phyloP scores from a whole-genome alignment of 139 green algal species.

The Haematococcus sp. region DNA sequence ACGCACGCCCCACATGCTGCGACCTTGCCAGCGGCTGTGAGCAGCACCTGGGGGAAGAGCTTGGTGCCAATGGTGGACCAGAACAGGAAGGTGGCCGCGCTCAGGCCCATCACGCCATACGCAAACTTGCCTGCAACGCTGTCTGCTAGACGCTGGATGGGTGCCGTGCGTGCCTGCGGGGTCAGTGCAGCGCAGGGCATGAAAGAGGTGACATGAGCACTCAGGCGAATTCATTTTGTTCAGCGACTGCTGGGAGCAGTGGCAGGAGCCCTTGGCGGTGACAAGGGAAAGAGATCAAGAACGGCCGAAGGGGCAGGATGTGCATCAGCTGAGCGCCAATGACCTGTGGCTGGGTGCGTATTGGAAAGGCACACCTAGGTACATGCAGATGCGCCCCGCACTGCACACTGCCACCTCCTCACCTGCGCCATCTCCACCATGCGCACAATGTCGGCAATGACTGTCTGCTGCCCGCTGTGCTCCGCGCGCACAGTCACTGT shows the following conservation, averaged over 20 bases:
- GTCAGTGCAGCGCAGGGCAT: too few species aligned
- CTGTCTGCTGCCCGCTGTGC: slow-evolving; percentile 69
- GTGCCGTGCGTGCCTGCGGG: slow-evolving; percentile 57
- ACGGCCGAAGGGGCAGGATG: too few species aligned
- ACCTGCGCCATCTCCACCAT: slow-evolving; percentile 76
- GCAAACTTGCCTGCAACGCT: slow-evolving; percentile 73
- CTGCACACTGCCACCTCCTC: too few species aligned
- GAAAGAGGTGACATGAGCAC: too few species aligned
- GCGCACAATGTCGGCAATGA: slow-evolving; percentile 82
- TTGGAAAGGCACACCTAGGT: too few species aligned
- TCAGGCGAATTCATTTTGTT: too few species aligned
- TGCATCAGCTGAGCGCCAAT: too few species aligned
- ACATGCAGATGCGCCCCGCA: too few species aligned
- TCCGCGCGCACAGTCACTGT: slow-evolving; percentile 60
- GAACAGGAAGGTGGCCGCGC: slow-evolving; percentile 76
- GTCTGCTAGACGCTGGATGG: slow-evolving; percentile 86
- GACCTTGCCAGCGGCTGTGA: background rate
- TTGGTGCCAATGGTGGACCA: slow-evolving; percentile 62
- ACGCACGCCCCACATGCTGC: slow-evolving; percentile 8
- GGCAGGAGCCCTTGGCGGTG: too few species aligned
- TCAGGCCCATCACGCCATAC: slow-evolving; percentile 76
- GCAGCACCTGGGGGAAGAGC: slow-evolving; percentile 67
- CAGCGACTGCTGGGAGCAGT: too few species aligned
- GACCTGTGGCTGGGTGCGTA: too few species aligned
- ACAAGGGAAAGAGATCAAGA: too few species aligned